Conservation (phyloP, 768 basidiomycete species). For the Cantharellus anzutake region DNA sequence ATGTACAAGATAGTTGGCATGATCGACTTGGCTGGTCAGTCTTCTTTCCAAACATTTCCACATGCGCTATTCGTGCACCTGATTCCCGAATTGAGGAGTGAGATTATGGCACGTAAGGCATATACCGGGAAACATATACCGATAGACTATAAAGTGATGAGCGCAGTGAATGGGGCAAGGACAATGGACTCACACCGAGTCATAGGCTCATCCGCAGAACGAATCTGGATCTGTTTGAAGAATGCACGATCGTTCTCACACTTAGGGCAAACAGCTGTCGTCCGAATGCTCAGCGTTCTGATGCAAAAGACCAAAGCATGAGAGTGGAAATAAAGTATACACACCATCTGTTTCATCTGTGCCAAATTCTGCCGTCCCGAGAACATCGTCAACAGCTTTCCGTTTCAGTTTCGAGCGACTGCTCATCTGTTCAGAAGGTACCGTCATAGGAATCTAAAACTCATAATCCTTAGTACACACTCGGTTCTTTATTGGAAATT, state of each 20-base stretch:
- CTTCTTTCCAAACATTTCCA: conserved; percentile 8
- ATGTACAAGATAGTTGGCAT: background rate
- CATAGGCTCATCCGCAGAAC: conserved; percentile 88
- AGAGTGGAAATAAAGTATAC: background rate
- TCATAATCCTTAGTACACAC: conserved; percentile 19
- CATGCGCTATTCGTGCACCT: conserved; percentile 8
- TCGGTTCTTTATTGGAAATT: conserved; percentile 80
- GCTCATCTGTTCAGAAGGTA: conserved; percentile 48
- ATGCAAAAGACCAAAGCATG: background rate
- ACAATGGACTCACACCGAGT: conserved; percentile 28
- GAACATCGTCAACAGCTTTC: conserved; percentile 90
- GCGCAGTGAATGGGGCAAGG: background rate
- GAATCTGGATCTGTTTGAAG: conserved; percentile 90
- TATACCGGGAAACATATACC: background rate
- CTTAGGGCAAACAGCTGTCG: conserved; percentile 38
- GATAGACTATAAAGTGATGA: conserved; percentile 4
- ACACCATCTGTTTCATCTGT: conserved; percentile 28
- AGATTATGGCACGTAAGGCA: background rate
- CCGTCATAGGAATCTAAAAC: background rate
- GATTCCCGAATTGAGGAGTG: background rate
- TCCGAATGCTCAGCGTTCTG: conserved; percentile 11
- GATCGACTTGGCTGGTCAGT: background rate
- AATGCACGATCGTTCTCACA: conserved; percentile 79
- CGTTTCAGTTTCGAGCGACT: conserved; percentile 67
- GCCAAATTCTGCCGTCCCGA: conserved; percentile 89